Base-by-base conservation (phyloP, 1,284 basidiomycete genomes). In the Austroboletus niveus region DNA sequence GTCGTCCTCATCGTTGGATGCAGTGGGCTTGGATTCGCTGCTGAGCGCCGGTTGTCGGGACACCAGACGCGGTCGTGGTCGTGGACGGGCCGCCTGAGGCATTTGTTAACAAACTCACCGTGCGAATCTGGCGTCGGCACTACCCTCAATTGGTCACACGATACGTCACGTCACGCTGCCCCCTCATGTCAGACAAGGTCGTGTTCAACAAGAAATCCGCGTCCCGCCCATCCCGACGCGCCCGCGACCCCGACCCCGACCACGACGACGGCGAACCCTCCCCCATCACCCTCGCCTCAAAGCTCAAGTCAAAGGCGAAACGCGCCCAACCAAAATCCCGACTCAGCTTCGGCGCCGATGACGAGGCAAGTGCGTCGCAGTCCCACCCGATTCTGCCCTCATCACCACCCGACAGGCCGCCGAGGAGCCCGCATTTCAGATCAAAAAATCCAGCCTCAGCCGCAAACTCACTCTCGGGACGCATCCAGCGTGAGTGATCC, bases 311-410 rank as follows among this genome's bases (percentile, higher is more conserved):
- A 59, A 85, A 86, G 65, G 70, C 73, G 47, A 85, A 82, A 62
- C 83, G 81, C 55, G 65, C 76, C 6, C 84, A 83, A 61, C 76
- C 80, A 20, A 85, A 84, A 62, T 77, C 85, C 4, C 75, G 79
- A 47, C 72, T 95, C 51, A 94, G 92, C 66, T 95, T 95, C 72
- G 92, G 90, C 7, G 86, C 73, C 11, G 85, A 83, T 30, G 88
- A 91, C 55, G 88, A 89, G 74, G 89, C 87, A 61, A 54, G 77
- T 66, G 59, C 64, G 65, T 51, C 54, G 35, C 42, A 36, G 15
- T 11, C 30, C 14, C 14, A 42, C 39, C 27, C 45, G 46, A 54
- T 64, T 72, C 50, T 64, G 58, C 51, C 45, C 59, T 5, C 61
- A 41, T 44, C 60, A 53, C 57, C 40, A 2, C 39, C 42, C 47